Evolutionary conservation across 306 rosid genomes (phyloP), one percentile per base, ranked within the genome.

Genomic region (Quercus bicolor): DNA sequence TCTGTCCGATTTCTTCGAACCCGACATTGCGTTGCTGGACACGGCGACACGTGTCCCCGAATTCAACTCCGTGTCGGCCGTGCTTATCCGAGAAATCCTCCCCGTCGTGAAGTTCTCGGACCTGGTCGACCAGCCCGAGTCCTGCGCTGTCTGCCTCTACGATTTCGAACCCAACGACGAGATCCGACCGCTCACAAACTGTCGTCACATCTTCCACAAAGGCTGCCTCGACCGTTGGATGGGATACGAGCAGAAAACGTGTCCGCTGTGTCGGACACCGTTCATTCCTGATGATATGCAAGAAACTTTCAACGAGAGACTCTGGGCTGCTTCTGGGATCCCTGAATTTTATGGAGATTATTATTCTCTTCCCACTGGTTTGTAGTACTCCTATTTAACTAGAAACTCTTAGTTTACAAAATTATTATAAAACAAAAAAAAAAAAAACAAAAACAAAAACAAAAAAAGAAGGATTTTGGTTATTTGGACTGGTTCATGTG

Each of bases 221-320:
- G 82, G 85, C 1, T 95, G 99, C 37, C 81, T 95, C 14, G 97
- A 95, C 90, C 96, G 97, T 62, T 95, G 99, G 99, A 90, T 91
- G 80, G 96, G 93, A 0, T 93, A 93, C 37, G 87, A 92, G 16
- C 98, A 91, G 80, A 89, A 78, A 13, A 91, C 99, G 2, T 95
- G 99, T 1, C 99, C 99, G 14, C 79, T 93, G 18, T 95, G 99
- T 29, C 85, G 99, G 15, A 90, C 92, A 10, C 87, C 90, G 10
- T 86, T 94, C 28, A 81, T 94, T 68, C 89, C 93, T 0, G 80
- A 86, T 4, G 89, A 88, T 81, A 79, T 89, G 92, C 92, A 87
- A 29, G 84, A 61, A 7, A 78, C 78, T n/a, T 84, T 85, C 78
- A 87, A 85, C 73, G 88, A 89, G 74, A 81, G 83, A 23, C 79